A percentile compares a stretch with the other conserved stretches of the same genome.
Conservation (phyloP, 495 filamentous ascomycete species). For the Annulohypoxylon bovei region DNA sequence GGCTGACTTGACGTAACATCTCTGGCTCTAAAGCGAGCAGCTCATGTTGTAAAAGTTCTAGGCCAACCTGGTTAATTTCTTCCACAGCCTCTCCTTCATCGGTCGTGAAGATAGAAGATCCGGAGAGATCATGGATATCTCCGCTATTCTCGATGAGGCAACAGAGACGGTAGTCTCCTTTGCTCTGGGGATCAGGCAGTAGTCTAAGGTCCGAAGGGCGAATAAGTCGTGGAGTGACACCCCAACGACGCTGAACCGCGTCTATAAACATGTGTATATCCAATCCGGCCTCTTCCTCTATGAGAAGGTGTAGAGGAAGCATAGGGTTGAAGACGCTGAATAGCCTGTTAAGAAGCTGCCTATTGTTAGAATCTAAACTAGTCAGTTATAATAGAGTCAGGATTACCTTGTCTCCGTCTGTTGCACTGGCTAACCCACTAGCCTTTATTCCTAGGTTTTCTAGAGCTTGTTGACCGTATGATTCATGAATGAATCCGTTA, state of each 20-base stretch:
- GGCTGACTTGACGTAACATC: conserved; percentile 2
- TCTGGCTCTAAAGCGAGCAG: not conserved
- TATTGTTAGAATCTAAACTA: not conserved
- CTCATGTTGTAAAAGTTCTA: not conserved
- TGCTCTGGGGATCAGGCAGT: not conserved
- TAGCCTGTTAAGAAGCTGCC: not conserved
- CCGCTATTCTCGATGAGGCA: not conserved
- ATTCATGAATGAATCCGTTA: not conserved
- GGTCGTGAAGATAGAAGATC: not conserved
- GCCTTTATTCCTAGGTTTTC: not conserved
- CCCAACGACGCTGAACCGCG: not conserved
- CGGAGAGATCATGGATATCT: not conserved
- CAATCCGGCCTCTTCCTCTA: not conserved
- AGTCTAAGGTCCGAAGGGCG: conserved; percentile 7
- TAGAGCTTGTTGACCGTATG: not conserved
- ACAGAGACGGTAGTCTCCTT: not conserved
- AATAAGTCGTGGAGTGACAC: not conserved
- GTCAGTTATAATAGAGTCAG: not conserved
- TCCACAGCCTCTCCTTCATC: not conserved
- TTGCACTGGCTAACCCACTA: not conserved
- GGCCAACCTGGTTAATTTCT: conserved; percentile 4
- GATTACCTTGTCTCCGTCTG: not conserved
- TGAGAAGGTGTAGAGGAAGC: not conserved
- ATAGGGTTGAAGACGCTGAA: not conserved
- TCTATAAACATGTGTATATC: conserved; percentile 8